Evolutionary conservation across 192 early-diverging fungal genomes (phyloP).

Genomic region (Gonapodya sp.): DNA sequence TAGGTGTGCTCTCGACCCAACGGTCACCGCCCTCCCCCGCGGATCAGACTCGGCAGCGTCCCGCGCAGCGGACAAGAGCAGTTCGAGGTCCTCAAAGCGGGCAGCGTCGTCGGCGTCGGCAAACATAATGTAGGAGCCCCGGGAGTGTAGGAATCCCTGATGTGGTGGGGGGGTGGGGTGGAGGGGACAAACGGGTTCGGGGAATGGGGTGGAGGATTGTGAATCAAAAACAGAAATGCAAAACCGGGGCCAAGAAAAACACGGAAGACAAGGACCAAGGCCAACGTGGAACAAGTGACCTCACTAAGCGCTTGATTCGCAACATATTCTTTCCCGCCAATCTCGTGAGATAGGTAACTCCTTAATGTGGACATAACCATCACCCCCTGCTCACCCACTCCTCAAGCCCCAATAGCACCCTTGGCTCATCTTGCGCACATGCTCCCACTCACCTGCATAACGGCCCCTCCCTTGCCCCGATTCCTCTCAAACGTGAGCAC

Average conservation of each 20-base stretch:
- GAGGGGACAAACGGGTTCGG: background rate
- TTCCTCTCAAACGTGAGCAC: conserved; percentile 71
- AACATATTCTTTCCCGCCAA: too few relatives aligned
- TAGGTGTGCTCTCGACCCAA: conserved; percentile 90
- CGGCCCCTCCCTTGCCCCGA: conserved; percentile 88
- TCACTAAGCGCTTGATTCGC: too few relatives aligned
- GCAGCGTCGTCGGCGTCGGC: conserved; percentile 96
- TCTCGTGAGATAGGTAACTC: too few relatives aligned
- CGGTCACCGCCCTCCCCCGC: conserved; percentile 50
- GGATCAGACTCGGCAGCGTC: conserved; percentile 23
- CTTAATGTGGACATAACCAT: too few relatives aligned
- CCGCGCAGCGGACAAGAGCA: conserved; percentile 37
- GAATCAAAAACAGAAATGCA: background rate
- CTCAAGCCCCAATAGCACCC: conserved; percentile 11
- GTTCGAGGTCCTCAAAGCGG: conserved; percentile 73
- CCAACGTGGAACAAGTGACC: too few relatives aligned
- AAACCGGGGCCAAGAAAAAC: background rate
- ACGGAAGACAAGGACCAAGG: background rate
- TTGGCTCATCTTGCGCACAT: conserved; percentile 4
- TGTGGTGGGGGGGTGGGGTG: background rate
- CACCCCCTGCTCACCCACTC: too few relatives aligned
- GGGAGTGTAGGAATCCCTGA: conserved; percentile 72
- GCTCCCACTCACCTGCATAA: conserved; percentile 55
- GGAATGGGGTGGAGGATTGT: background rate
- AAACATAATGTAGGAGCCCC: conserved; percentile 72